phyloP scores from a whole-genome alignment of 2,329 filamentous ascomycete genomes.

The Aureobasidium sp. region DNA sequence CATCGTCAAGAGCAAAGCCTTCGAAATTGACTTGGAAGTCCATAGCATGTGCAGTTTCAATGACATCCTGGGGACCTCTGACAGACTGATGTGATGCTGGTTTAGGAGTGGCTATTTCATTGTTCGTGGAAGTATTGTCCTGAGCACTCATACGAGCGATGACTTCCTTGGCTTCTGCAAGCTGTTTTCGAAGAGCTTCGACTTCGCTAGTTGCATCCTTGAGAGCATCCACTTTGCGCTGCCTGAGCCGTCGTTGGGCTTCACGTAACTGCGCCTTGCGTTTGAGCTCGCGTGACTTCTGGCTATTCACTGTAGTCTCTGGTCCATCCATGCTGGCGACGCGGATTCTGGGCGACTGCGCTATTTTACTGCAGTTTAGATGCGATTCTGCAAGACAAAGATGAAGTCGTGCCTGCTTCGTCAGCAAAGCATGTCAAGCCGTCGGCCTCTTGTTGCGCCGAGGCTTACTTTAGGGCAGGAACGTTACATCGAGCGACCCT shows the following conservation, averaged over 20 bases:
- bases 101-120: not conserved
- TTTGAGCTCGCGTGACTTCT: not conserved
- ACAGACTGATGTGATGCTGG: not conserved
- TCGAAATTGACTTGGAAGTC: not conserved
- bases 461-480: not conserved
- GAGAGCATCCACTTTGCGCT: not conserved
- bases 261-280: not conserved
- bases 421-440: not conserved
- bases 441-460: not conserved
- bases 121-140: not conserved
- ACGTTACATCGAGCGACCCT: not conserved
- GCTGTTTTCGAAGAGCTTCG: not conserved
- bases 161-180: not conserved
- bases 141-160: not conserved
- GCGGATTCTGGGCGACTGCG: not conserved
- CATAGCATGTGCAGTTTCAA: not conserved
- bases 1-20: not conserved
- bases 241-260: not conserved
- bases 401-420: not conserved
- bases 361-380: not conserved
- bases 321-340: not conserved
- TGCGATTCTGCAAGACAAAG: not conserved
- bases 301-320: not conserved
- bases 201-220: slow-evolving; percentile 1
- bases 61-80: too few relatives aligned